Conservation (phyloP, 768 basidiomycete genomes). For the Arthromyces matolae region DNA sequence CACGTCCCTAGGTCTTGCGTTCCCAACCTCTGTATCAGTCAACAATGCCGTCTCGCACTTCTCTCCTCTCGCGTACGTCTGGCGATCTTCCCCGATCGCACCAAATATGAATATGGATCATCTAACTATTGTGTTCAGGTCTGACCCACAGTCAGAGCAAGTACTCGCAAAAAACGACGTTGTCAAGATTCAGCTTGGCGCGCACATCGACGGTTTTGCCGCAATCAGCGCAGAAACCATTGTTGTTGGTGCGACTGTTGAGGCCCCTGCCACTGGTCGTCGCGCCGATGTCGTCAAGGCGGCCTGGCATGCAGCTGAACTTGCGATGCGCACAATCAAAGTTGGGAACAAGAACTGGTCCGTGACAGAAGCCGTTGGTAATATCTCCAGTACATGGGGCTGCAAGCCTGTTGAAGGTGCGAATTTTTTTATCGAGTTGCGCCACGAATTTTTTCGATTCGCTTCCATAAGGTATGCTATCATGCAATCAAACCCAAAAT, state of each 20-base stretch:
- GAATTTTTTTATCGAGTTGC: conserved; percentile 15
- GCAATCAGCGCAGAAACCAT: conserved; percentile 92
- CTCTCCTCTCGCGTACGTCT: conserved; percentile 84
- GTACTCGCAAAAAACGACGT: conserved; percentile 81
- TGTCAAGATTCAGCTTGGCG: conserved; percentile 94
- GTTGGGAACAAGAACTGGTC: conserved; percentile 94
- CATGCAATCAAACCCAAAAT: conserved; percentile 91
- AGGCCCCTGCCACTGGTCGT: conserved; percentile 76
- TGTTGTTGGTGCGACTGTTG: conserved; percentile 74
- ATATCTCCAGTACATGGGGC: conserved; percentile 66
- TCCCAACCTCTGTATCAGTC: conserved; percentile 91
- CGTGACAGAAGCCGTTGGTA: conserved; percentile 82
- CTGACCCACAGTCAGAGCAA: conserved; percentile 67
- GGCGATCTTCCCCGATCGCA: conserved; percentile 24
- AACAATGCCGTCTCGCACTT: conserved; percentile 96
- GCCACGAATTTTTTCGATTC: conserved; percentile 4
- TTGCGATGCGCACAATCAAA: conserved; percentile 87
- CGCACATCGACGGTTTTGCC: conserved; percentile 97
- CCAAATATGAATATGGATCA: conserved; percentile 5
- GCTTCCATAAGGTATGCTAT: conserved; percentile 73
- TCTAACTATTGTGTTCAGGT: conserved; percentile 38
- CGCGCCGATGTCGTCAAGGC: conserved; percentile 92
- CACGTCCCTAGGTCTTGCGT: conserved; percentile 67
- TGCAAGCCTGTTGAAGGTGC: conserved; percentile 94
- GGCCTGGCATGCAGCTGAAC: conserved; percentile 89